Evolutionary conservation across 352 stramenopile genomes (phyloP).

Genomic region (Phytophthora sojae): DNA sequence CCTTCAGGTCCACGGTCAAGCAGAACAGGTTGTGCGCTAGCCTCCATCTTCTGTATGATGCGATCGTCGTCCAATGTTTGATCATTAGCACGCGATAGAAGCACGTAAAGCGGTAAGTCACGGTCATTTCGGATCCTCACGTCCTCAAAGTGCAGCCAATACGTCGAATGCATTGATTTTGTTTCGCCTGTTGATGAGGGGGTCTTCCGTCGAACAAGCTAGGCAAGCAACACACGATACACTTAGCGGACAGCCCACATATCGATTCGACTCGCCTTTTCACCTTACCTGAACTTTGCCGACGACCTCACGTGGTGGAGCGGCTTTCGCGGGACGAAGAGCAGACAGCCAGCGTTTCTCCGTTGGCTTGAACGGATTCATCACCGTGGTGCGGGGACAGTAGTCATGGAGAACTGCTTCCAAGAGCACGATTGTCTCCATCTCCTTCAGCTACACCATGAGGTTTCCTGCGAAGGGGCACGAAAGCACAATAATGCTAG

Average conservation of each 20-base stretch:
- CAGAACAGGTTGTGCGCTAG: constrained; percentile 51
- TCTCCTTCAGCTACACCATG: constrained; percentile 11
- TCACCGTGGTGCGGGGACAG: constrained; percentile 16
- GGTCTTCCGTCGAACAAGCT: constrained; percentile 16
- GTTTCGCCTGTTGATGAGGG: constrained; percentile 4
- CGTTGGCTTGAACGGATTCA: constrained; percentile 40
- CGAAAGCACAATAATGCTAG: not conserved
- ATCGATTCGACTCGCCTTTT: not conserved
- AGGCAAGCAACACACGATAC: not conserved
- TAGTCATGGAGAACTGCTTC: constrained; percentile 43
- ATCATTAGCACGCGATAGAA: constrained; percentile 50
- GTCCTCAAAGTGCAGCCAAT: constrained; percentile 68
- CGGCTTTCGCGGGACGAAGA: constrained; percentile 20
- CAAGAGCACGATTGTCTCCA: constrained; percentile 37
- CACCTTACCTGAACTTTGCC: constrained; percentile 33
- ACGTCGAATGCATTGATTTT: constrained; percentile 21
- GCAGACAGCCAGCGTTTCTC: constrained; percentile 28
- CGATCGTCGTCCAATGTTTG: constrained; percentile 37
- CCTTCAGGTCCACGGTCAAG: constrained; percentile 69
- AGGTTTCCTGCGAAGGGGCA: constrained; percentile 25
- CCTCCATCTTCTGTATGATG: constrained; percentile 47
- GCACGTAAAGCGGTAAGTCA: constrained; percentile 62
- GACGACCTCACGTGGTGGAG: constrained; percentile 4
- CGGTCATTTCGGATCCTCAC: constrained; percentile 65
- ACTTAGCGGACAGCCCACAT: not conserved